phyloP scores from a whole-genome alignment of 345 rosid species.

The Sapria himalayana region DNA sequence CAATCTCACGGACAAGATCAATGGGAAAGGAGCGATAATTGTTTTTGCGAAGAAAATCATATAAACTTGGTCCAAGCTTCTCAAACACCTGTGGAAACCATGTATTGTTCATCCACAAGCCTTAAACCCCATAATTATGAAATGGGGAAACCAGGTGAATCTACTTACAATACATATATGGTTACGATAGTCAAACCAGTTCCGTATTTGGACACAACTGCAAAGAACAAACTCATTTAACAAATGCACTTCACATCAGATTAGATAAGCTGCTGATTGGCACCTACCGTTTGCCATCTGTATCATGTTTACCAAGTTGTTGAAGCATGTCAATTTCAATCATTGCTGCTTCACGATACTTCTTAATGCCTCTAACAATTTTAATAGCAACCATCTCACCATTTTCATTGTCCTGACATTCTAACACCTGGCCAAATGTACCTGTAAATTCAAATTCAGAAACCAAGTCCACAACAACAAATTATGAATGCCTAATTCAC shows the following conservation, averaged over 20 bases:
- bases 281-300: slow-evolving; percentile 68
- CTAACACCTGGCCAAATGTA: slow-evolving; percentile 79
- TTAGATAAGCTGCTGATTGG: slow-evolving; percentile 6
- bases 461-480: slow-evolving; percentile 3
- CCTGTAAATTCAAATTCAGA: slow-evolving; percentile 15
- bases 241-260: slow-evolving; percentile 17
- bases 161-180: slow-evolving; percentile 99
- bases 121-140: slow-evolving; percentile 46
- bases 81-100: slow-evolving; percentile 99
- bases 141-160: slow-evolving; percentile 52
- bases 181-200: slow-evolving; percentile 99
- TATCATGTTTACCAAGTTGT: slow-evolving; percentile 69
- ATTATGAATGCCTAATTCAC: not conserved
- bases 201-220: slow-evolving; percentile 99
- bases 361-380: slow-evolving; percentile 72
- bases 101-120: slow-evolving; percentile 61
- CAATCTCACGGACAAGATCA: slow-evolving; percentile 99
- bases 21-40: slow-evolving; percentile 94
- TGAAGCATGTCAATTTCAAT: slow-evolving; percentile 73
- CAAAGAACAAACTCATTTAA: slow-evolving; percentile 84
- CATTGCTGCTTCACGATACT: slow-evolving; percentile 85
- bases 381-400: slow-evolving; percentile 83
- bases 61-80: slow-evolving; percentile 99
- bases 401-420: slow-evolving; percentile 81
- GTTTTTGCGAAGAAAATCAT: slow-evolving; percentile 98